Conservation (phyloP, 768 basidiomycete genomes). For the Suillus hirtellus region DNA sequence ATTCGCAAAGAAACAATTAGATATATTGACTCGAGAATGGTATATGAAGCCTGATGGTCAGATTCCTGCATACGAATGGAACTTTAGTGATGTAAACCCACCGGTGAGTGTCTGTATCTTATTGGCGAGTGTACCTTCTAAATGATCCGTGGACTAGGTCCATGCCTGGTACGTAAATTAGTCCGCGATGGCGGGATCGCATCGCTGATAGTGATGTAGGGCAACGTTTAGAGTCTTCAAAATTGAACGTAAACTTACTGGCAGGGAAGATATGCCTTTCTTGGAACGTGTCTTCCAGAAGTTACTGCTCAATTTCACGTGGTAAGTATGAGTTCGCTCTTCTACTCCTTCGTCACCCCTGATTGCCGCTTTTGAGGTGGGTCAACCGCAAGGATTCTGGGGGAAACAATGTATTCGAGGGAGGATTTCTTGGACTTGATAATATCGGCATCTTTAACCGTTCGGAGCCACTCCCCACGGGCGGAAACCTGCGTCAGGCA, state of each 20-base stretch:
- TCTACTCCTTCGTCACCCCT: conserved; percentile 4
- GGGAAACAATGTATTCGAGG: conserved; percentile 97
- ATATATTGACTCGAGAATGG: conserved; percentile 96
- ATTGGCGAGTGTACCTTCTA: not conserved
- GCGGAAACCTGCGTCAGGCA: conserved; percentile 91
- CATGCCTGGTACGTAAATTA: conserved; percentile 78
- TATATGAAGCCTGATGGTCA: conserved; percentile 99
- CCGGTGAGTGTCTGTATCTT: conserved; percentile 45
- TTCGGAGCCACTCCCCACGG: conserved; percentile 94
- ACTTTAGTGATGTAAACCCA: conserved; percentile 97
- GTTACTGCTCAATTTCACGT: conserved; percentile 93
- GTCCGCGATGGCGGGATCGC: not conserved
- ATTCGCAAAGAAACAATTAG: conserved; percentile 97
- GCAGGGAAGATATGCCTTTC: conserved; percentile 87
- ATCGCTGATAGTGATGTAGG: conserved; percentile 41
- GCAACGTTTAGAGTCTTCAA: conserved; percentile 99
- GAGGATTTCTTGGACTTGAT: conserved; percentile 96
- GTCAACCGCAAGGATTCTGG: conserved; percentile 96
- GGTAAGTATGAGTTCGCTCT: conserved; percentile 45
- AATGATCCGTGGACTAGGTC: conserved; percentile 30
- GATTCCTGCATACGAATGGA: conserved; percentile 99
- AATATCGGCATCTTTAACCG: conserved; percentile 99
- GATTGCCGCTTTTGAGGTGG: conserved; percentile 60
- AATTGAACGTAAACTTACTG: conserved; percentile 95
- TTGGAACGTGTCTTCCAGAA: conserved; percentile 99